phyloP scores from a whole-genome alignment of 2,329 filamentous ascomycete species.

The Cercospora berteroae region DNA sequence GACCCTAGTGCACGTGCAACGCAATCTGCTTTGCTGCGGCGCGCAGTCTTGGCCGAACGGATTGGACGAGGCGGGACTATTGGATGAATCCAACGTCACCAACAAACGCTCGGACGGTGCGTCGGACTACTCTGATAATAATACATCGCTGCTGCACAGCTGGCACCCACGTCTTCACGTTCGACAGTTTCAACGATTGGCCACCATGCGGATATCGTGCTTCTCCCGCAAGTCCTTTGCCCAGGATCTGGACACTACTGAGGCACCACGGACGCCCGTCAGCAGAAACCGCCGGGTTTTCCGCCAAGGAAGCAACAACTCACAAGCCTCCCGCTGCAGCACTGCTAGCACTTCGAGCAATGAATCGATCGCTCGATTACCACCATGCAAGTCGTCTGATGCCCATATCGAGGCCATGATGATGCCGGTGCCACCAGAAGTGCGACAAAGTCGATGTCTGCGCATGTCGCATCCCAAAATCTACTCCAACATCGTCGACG shows the following conservation, averaged over 20 bases:
- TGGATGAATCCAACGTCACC: conserved; percentile 16
- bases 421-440: conserved; percentile 35
- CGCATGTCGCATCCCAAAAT: conserved; percentile 35
- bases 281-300: conserved; percentile 23
- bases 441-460: conserved; percentile 32
- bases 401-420: conserved; percentile 37
- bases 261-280: conserved; percentile 23
- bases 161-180: conserved; percentile 5
- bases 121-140: not conserved
- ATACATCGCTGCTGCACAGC: not conserved
- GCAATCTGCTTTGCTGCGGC: conserved; percentile 9
- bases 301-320: conserved; percentile 28
- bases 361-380: conserved; percentile 30
- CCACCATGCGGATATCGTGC: conserved; percentile 34
- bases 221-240: conserved; percentile 27
- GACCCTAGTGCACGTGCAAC: conserved; percentile 1
- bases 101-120: conserved; percentile 13
- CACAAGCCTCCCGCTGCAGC: conserved; percentile 32
- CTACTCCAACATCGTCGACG: conserved; percentile 36
- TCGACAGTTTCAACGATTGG: not conserved
- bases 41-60: conserved; percentile 15
- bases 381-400: conserved; percentile 33
- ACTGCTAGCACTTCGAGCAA: conserved; percentile 32
- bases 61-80: not conserved
- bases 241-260: conserved; percentile 16